These are phyloP conservation scores for Pelargonium cotyledonis DNA, from an alignment of 441 rosid genomes.

Conservation along the genomic window DNA sequence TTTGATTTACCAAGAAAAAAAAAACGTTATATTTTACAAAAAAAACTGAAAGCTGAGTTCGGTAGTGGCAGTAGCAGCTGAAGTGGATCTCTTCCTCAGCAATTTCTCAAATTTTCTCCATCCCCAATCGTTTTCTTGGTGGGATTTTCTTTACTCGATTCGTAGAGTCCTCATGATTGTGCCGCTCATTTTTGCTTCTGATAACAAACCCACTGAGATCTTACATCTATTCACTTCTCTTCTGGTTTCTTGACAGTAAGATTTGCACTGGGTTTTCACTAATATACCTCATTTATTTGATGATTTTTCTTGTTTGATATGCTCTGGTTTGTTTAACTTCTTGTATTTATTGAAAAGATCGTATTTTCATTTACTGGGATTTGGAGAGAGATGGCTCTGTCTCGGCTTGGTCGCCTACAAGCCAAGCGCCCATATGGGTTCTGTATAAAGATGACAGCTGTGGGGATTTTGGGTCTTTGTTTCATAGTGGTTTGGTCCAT, in stretches of 20 bases:
- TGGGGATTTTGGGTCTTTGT: conserved; percentile 74
- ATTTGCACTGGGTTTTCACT: background rate
- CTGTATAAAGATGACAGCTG: conserved; percentile 61
- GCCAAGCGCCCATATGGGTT: conserved; percentile 76
- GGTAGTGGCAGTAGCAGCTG: background rate
- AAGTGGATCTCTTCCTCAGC: background rate
- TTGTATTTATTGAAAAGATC: conserved; percentile 1
- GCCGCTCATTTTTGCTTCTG: background rate
- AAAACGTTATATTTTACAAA: background rate
- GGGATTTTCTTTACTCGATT: background rate
- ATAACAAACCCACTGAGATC: background rate
- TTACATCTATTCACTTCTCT: background rate
- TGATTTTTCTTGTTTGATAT: conserved; percentile 10
- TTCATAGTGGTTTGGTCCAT: conserved; percentile 77
- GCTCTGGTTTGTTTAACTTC: conserved; percentile 8
- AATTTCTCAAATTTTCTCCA: background rate
- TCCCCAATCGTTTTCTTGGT: background rate
- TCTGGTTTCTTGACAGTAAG: background rate
- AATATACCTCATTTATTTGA: background rate
- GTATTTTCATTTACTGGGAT: background rate
- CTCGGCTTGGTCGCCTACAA: conserved; percentile 57
- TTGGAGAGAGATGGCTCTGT: conserved; percentile 42
- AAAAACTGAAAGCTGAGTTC: background rate
- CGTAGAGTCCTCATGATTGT: background rate
- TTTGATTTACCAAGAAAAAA: background rate